Evolutionary conservation across 164 flowering plant species (phyloP).

Genomic region (Nelumbo lutea): DNA sequence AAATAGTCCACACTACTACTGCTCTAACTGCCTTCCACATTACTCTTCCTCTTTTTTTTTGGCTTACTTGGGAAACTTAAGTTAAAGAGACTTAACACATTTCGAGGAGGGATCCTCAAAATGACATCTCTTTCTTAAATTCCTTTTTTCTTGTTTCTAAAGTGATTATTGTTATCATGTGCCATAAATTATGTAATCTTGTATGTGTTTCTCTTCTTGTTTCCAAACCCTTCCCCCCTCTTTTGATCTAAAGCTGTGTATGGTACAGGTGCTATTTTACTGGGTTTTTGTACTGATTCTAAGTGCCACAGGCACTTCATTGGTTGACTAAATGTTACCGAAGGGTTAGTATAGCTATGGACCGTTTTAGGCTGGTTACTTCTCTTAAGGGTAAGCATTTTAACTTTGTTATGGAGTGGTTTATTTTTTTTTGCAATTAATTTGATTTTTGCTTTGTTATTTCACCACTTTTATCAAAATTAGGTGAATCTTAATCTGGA

Average conservation of each 20-base stretch:
- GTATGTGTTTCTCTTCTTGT: neutral
- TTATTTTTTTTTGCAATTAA: neutral
- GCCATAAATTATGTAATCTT: neutral
- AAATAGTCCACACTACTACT: too few species aligned
- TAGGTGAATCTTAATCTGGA: too few species aligned
- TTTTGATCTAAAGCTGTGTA: neutral
- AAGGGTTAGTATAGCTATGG: slow-evolving; percentile 44
- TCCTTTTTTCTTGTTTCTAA: neutral
- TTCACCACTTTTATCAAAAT: too few species aligned
- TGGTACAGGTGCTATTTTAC: slow-evolving; percentile 1
- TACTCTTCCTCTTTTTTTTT: too few species aligned
- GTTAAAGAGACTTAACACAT: too few species aligned
- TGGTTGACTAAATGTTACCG: slow-evolving; percentile 32
- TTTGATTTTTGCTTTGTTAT: neutral
- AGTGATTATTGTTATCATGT: neutral
- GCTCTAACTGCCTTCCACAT: too few species aligned
- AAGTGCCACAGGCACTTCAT: slow-evolving; percentile 9
- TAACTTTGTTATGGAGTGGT: neutral
- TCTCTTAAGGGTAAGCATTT: slow-evolving; percentile 30
- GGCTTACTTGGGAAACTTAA: too few species aligned
- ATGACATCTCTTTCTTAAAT: neutral
- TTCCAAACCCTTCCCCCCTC: neutral
- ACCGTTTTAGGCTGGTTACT: slow-evolving; percentile 17
- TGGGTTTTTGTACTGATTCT: slow-evolving; percentile 1
- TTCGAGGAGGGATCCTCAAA: too few species aligned